These are phyloP conservation scores for Aspergillus eucalypticola DNA, from an alignment of 2,329 filamentous ascomycete genomes.

Conservation along the genomic window DNA sequence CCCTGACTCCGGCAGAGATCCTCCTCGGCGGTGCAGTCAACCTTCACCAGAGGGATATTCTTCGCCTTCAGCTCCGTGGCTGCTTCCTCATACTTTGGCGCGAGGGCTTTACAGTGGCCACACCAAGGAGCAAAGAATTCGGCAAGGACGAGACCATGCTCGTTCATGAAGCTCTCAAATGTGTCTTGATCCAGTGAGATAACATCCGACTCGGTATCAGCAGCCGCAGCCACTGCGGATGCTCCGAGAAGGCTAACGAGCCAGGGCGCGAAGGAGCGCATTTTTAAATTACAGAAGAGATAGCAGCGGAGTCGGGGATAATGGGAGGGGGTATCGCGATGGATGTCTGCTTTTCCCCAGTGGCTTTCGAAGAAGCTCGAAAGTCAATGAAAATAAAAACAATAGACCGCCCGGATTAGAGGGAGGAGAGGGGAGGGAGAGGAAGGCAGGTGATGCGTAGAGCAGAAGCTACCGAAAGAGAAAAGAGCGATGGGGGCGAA, in stretches of 20 bases:
- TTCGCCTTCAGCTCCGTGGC: slow-evolving; percentile 52
- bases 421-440: neutral
- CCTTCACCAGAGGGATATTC: slow-evolving; percentile 50
- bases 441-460: neutral
- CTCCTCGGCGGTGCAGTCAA: slow-evolving; percentile 89
- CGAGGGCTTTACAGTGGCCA: slow-evolving; percentile 97
- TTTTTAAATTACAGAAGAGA: slow-evolving; percentile 22
- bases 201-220: slow-evolving; percentile 67
- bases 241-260: slow-evolving; percentile 43
- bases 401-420: neutral
- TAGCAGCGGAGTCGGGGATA: neutral
- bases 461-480: slow-evolving; percentile 11
- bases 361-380: slow-evolving; percentile 1
- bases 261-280: slow-evolving; percentile 44
- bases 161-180: slow-evolving; percentile 82
- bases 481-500: slow-evolving; percentile 11
- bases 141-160: slow-evolving; percentile 85
- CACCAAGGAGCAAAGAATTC: slow-evolving; percentile 99
- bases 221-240: slow-evolving; percentile 34
- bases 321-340: neutral
- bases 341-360: neutral
- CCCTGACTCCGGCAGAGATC: slow-evolving; percentile 88
- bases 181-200: slow-evolving; percentile 79
- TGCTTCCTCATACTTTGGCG: slow-evolving; percentile 53
- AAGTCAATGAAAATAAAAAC: slow-evolving; percentile 1